phyloP scores from a whole-genome alignment of 2,329 filamentous ascomycete genomes.

The Verruconis gallopava region DNA sequence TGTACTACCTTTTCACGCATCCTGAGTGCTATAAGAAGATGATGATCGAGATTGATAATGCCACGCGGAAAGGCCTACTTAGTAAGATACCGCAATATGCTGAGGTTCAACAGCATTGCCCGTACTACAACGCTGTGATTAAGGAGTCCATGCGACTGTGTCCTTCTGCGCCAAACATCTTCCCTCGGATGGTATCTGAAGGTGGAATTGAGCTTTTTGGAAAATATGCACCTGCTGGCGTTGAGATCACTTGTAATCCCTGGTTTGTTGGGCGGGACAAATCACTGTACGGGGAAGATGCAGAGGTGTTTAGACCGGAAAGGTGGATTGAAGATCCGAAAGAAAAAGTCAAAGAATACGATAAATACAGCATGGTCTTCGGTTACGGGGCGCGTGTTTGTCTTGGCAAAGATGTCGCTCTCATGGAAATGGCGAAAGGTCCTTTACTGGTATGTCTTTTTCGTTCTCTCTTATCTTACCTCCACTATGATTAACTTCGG shows the following conservation, averaged over 20 bases:
- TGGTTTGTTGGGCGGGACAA: constrained; percentile 20
- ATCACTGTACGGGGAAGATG: constrained; percentile 27
- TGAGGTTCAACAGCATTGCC: constrained; percentile 29
- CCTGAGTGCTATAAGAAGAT: constrained; percentile 18
- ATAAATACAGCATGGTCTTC: constrained; percentile 24
- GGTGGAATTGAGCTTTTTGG: constrained; percentile 31
- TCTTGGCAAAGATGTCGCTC: constrained; percentile 37
- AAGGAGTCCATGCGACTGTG: constrained; percentile 36
- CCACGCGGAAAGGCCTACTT: constrained; percentile 11
- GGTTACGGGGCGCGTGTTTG: constrained; percentile 38
- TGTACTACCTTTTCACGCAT: constrained; percentile 33
- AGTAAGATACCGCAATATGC: constrained; percentile 23
- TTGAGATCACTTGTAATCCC: constrained; percentile 20
- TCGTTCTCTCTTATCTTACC: not conserved
- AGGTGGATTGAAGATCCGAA: constrained; percentile 29
- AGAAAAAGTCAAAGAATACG: constrained; percentile 19
- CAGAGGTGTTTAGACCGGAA: constrained; percentile 30
- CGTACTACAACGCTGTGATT: constrained; percentile 41
- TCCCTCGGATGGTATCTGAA: constrained; percentile 36
- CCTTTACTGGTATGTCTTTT: constrained; percentile 15
- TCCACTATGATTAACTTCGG: constrained; percentile 8
- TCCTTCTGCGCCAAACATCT: constrained; percentile 34
- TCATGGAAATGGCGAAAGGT: constrained; percentile 41
- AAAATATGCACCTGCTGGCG: constrained; percentile 28
- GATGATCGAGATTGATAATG: constrained; percentile 22